phyloP scores from a whole-genome alignment of 2,329 filamentous ascomycete species.

The Neurospora sp. region DNA sequence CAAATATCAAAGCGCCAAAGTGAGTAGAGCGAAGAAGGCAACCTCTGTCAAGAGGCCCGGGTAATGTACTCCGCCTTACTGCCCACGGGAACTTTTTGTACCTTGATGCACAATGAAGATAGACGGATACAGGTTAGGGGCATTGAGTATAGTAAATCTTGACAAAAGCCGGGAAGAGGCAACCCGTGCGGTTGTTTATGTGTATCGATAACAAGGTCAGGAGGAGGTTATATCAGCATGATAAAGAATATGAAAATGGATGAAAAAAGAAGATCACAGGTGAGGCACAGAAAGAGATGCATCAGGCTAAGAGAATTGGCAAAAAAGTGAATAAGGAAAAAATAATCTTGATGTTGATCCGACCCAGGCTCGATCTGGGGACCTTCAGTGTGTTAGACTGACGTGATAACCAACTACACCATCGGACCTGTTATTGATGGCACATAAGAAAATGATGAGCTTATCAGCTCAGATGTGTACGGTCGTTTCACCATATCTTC shows the following conservation, averaged over 20 bases:
- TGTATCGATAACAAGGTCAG: neutral
- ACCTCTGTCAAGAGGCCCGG: neutral
- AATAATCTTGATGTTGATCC: conserved; percentile 8
- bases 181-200: neutral
- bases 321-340: neutral
- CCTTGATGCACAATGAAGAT: neutral
- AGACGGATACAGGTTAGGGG: neutral
- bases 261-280: neutral
- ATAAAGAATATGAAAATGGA: neutral
- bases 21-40: neutral
- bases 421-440: conserved; percentile 13
- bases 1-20: neutral
- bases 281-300: neutral
- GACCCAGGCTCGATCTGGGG: conserved; percentile 21
- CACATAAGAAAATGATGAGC: neutral
- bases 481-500: neutral
- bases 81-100: neutral
- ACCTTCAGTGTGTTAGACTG: conserved; percentile 17
- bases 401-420: conserved; percentile 36
- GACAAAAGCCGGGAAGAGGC: neutral
- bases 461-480: neutral
- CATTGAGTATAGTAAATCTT: neutral
- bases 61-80: neutral
- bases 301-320: neutral
- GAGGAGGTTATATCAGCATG: neutral